Base-by-base conservation (phyloP, 192 early-diverging fungal species). In the Coemansia sp. region DNA sequence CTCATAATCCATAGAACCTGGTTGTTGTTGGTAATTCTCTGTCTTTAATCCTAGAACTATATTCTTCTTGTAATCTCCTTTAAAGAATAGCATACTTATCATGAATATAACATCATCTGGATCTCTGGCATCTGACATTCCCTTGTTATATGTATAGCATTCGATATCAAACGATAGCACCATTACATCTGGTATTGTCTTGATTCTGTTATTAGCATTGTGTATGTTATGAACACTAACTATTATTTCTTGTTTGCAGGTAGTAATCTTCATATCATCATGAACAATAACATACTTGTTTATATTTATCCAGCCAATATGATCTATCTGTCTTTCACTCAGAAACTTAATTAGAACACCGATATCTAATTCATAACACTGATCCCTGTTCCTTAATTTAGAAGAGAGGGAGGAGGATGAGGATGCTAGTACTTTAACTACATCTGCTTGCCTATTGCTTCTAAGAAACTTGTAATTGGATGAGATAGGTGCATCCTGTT, bases 121-220 rank as follows among this genome's bases (percentile, higher is more conserved):
- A 15, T 38, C 44, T 36, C 52, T 53, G 22, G 50, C 33, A 46
- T 60, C 52, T 38, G 38, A 40, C 43, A 51, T 53, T 22, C 50
- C 34, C 9, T 30, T 27, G 6, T n/a, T 53, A 13, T 30, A 22
- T 26, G 32, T 36, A 15, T 60, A 60, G 20, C 50, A 51, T 15
- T 60, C 50, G 19, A 53, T 60, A 23, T 60, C 58, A 22, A 60
- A 60, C n/a, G 58, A 33, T 19, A 60, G 41, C 8, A 60, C 36
- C 35, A 35, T 51, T 13, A 53, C 42, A 35, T 60, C 42, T 46
- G 58, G 58, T 5, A 60, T 60, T 23, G 26, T 18, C n/a, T 51
- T 38, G n/a, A 36, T 44, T 3, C 15, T 29, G n/a, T 27, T 30
- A 29, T 51, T 47, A 47, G 38, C 58, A 52, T n/a, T n/a, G n/a